phyloP scores from a whole-genome alignment of 495 filamentous ascomycete species.

The Achaetomiella virescens region DNA sequence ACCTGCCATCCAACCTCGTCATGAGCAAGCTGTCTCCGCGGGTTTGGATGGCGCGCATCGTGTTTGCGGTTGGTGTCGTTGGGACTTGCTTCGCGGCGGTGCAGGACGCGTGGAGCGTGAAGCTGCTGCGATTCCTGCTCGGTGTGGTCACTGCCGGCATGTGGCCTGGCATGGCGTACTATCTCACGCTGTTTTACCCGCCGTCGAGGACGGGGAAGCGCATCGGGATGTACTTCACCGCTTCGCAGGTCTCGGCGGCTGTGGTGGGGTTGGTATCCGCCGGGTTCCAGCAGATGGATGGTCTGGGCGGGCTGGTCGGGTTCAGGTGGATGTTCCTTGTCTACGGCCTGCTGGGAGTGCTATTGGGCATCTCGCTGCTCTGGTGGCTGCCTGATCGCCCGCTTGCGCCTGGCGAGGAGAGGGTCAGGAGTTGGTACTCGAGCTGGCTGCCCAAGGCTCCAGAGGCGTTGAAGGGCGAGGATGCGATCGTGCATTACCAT shows the following conservation, averaged over 20 bases:
- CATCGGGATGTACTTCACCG: constrained; percentile 85
- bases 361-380: constrained; percentile 64
- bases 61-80: constrained; percentile 77
- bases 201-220: constrained; percentile 79
- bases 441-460: constrained; percentile 58
- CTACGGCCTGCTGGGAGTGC: constrained; percentile 68
- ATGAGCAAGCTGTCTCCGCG: constrained; percentile 82
- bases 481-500: constrained; percentile 76
- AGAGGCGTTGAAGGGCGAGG: constrained; percentile 68
- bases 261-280: constrained; percentile 87
- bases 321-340: constrained; percentile 96
- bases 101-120: constrained; percentile 76
- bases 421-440: constrained; percentile 38
- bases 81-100: constrained; percentile 78
- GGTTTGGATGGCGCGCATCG: constrained; percentile 90
- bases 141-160: constrained; percentile 87
- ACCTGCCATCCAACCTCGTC: constrained; percentile 81
- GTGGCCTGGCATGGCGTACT: constrained; percentile 95
- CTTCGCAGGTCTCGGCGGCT: constrained; percentile 80
- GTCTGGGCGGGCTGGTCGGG: constrained; percentile 65
- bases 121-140: constrained; percentile 81
- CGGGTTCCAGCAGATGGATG: constrained; percentile 88
- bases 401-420: constrained; percentile 53
- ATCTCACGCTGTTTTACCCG: constrained; percentile 87
- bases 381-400: constrained; percentile 92